Percentiles rank a stretch among this genome's conserved stretches.
Conservation (phyloP, 2,329 filamentous ascomycete species). For the Exserohilum turcica region DNA sequence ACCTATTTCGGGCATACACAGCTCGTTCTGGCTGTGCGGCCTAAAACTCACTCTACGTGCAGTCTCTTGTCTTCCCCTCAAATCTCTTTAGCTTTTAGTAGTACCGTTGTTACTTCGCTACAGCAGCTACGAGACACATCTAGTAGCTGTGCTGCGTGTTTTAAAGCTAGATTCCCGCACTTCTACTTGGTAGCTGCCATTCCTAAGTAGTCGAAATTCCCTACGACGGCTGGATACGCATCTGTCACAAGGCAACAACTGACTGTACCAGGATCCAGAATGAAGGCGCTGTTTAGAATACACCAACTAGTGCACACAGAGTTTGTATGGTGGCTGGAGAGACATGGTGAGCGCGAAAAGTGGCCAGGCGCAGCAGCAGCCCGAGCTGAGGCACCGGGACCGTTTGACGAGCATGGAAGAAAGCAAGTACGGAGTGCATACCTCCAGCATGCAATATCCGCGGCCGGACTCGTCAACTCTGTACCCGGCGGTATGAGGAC, state of each 20-base stretch:
- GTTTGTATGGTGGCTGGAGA: conserved; percentile 40
- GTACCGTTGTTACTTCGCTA: too few species aligned
- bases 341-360: conserved; percentile 15
- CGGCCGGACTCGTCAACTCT: conserved; percentile 5
- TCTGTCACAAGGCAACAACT: conserved; percentile 32
- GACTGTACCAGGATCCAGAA: conserved; percentile 1
- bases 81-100: too few species aligned
- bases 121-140: too few species aligned
- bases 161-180: too few species aligned
- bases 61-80: too few species aligned
- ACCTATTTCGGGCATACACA: too few species aligned
- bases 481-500: conserved; percentile 2
- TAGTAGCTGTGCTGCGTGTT: too few species aligned
- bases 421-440: conserved; percentile 35
- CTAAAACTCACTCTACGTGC: too few species aligned
- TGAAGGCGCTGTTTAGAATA: conserved; percentile 30
- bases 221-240: conserved; percentile 41
- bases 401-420: conserved; percentile 20
- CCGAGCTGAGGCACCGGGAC: conserved; percentile 31
- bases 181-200: too few species aligned
- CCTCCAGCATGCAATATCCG: conserved; percentile 37
- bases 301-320: conserved; percentile 47
- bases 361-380: conserved; percentile 22
- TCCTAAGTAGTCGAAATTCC: too few species aligned
- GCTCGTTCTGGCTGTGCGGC: too few species aligned